Base-by-base conservation (phyloP, 2,329 filamentous ascomycete species). In the Chaetothyriales sp. region DNA sequence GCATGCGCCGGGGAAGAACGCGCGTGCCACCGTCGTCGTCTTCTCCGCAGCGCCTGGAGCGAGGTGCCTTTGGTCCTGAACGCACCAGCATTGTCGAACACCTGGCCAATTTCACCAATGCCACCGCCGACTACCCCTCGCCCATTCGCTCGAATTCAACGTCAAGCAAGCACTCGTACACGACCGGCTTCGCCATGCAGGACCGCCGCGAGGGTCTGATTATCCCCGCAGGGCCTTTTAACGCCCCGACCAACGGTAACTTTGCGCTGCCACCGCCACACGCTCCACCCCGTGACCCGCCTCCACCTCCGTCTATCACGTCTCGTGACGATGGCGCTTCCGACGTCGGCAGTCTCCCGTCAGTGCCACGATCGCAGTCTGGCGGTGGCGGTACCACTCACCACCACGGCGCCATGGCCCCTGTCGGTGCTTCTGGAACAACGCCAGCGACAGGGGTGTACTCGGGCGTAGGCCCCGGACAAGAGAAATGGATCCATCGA, bases 401-500 rank as follows among this genome's bases (percentile, higher is more conserved):
- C 29, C 28, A 29, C 28, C 18, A 47, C 25, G 46, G 20, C 28
- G 20, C 22, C 28, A 13, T 40, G 9, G 15, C 33, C 33, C 10
- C 33, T 5, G 15, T 40, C 2, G 33, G 33, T 40, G 15, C 33
- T 13, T 40, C 33, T 5, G 15, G 33, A 5, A 52, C 51, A 9
- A 50, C 52, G 9, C 53, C 22, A 33, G 48, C 47, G 25, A 50
- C 45, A 25, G 56, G 47, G 18, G 5, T 9, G 22, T 20, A 22
- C 15, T 22, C 22, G 8, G 5, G 20, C 7, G 33, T 45, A 25
- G 55, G 55, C n/a, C 52, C 71, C 1, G 74, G 73, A 43, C 84
- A 90, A 60, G 83, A 86, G 58, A 80, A 85, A 59, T 95, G 88
- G 87, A 81, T 94, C 58, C 79, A 94, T 57, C 74, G 92, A 5